phyloP scores from a whole-genome alignment of 257 asterid species.

The Orobanche coerulescens region DNA sequence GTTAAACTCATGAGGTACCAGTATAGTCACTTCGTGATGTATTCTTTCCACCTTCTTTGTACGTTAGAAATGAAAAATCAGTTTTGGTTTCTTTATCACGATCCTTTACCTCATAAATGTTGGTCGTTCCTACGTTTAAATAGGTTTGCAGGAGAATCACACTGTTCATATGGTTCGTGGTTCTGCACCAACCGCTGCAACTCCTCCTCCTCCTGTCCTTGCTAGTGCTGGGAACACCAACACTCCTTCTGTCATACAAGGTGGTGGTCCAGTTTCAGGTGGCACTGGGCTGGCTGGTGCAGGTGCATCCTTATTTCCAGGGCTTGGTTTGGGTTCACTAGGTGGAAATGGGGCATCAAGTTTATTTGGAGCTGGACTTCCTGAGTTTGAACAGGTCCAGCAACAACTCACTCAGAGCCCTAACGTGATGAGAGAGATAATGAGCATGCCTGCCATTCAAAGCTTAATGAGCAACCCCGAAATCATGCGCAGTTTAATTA shows the following conservation, averaged over 20 bases:
- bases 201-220: conserved; percentile 30
- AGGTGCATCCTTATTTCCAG: conserved; percentile 44
- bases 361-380: conserved; percentile 53
- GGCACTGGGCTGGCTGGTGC: conserved; percentile 37
- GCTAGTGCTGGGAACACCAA: conserved; percentile 32
- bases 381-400: conserved; percentile 55
- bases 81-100: background rate
- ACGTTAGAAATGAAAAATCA: background rate
- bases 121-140: conserved; percentile 12
- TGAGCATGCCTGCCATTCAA: conserved; percentile 54
- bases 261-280: conserved; percentile 28
- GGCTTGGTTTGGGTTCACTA: conserved; percentile 38
- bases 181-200: conserved; percentile 43
- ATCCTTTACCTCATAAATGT: conserved; percentile 7
- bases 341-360: conserved; percentile 45
- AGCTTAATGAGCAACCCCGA: conserved; percentile 58
- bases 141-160: conserved; percentile 61
- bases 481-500: conserved; percentile 48
- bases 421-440: conserved; percentile 53
- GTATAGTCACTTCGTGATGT: background rate
- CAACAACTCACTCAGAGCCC: conserved; percentile 55
- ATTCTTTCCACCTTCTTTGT: background rate
- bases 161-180: conserved; percentile 64
- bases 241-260: conserved; percentile 30
- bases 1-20: background rate